phyloP scores from a whole-genome alignment of 768 basidiomycete genomes.

The Flagelloscypha sp. region DNA sequence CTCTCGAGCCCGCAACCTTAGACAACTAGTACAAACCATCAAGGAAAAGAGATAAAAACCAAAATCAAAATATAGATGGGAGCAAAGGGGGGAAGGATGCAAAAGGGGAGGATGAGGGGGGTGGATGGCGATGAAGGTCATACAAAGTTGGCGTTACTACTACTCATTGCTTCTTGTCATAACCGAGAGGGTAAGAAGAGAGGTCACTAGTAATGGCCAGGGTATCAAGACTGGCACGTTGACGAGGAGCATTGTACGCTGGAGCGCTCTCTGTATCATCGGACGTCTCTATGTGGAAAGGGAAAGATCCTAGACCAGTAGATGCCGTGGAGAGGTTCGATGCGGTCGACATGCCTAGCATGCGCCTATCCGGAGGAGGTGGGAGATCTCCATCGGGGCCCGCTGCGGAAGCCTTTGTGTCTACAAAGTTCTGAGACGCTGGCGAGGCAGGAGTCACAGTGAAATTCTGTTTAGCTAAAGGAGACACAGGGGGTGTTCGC shows the following conservation, averaged over 20 bases:
- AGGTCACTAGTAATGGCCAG: constrained; percentile 76
- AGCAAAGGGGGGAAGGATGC: too few species aligned
- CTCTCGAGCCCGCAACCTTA: too few species aligned
- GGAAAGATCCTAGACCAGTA: constrained; percentile 76
- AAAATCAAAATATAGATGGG: too few species aligned
- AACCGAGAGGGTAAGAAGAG: constrained; percentile 75
- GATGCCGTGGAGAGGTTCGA: constrained; percentile 75
- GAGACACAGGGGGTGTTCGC: constrained; percentile 69
- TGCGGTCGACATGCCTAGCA: constrained; percentile 64
- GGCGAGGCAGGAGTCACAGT: constrained; percentile 13
- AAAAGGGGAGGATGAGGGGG: too few species aligned
- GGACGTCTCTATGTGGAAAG: constrained; percentile 77
- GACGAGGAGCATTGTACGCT: constrained; percentile 34
- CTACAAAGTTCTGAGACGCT: constrained; percentile 17
- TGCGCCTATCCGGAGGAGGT: constrained; percentile 51
- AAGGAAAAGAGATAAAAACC: too few species aligned
- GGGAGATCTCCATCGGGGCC: constrained; percentile 25
- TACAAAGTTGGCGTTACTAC: too few species aligned
- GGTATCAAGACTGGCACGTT: constrained; percentile 80
- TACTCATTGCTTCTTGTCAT: constrained; percentile 59
- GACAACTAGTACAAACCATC: too few species aligned
- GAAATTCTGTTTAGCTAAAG: constrained; percentile 53
- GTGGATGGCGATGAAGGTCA: too few species aligned
- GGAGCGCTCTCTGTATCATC: constrained; percentile 29
- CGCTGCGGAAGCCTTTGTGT: constrained; percentile 13